Evolutionary conservation across 345 rosid species (phyloP).

Genomic region (Durio zibethinus): DNA sequence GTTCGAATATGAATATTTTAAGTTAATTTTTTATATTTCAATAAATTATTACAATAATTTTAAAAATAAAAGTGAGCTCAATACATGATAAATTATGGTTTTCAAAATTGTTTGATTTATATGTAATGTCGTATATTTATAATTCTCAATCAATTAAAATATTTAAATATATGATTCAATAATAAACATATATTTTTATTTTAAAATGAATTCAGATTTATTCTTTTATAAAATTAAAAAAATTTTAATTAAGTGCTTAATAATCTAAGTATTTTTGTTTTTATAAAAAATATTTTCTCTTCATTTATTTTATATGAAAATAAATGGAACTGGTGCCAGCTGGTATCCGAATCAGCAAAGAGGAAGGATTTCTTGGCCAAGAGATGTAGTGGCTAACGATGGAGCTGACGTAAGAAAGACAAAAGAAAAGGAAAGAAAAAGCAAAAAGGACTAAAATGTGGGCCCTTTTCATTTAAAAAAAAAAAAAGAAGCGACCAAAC

Average conservation of each 20-base stretch:
- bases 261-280: no score
- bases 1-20: background rate
- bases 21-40: background rate
- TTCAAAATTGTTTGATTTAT: no score
- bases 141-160: no score
- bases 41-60: background rate
- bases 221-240: no score
- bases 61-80: background rate
- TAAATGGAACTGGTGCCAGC: slow-evolving; percentile 24
- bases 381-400: slow-evolving; percentile 37
- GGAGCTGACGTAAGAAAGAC: slow-evolving; percentile 29
- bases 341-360: slow-evolving; percentile 43
- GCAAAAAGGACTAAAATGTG: background rate
- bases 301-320: background rate
- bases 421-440: background rate
- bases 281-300: no score
- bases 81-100: no score
- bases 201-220: no score
- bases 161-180: no score
- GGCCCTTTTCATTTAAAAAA: background rate
- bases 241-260: no score
- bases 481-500: background rate
- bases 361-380: background rate
- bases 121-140: no score
- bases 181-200: no score